phyloP scores from a whole-genome alignment of 805 yeast species.

The Sporopachydermia quercuum region DNA sequence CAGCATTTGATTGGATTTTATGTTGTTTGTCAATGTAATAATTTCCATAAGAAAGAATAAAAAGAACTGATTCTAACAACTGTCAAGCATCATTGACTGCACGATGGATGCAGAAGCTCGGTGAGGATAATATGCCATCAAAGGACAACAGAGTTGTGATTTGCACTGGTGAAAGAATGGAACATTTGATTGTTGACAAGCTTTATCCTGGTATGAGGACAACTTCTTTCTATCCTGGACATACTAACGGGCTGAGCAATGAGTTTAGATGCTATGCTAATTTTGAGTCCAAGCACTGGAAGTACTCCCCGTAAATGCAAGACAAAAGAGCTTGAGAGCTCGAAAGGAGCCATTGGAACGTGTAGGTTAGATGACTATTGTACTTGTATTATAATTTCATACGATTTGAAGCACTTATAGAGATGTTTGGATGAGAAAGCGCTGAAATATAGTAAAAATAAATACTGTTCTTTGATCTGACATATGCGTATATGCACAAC shows the following conservation, averaged over 20 bases:
- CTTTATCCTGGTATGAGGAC: constrained; percentile 50
- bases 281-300: constrained; percentile 59
- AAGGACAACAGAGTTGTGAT: constrained; percentile 42
- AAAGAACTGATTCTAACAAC: constrained; percentile 6
- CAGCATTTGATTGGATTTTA: constrained; percentile 17
- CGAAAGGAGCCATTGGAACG: no score
- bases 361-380: no score
- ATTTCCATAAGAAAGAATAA: constrained; percentile 4
- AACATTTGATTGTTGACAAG: constrained; percentile 33
- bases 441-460: no score
- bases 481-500: no score
- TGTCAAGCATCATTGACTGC: constrained; percentile 39
- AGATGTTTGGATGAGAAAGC: no score
- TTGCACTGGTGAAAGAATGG: constrained; percentile 87
- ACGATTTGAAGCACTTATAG: no score
- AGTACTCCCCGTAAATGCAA: no score
- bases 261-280: constrained; percentile 80
- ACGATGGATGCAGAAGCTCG: constrained; percentile 31
- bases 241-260: constrained; percentile 72
- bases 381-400: no score
- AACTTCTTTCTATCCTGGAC: constrained; percentile 65
- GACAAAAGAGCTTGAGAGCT: no score
- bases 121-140: constrained; percentile 21
- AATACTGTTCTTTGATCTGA: no score
- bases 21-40: constrained; percentile 5